Evolutionary conservation across 345 rosid species (phyloP).

Genomic region (Eucalyptus tenuipes): DNA sequence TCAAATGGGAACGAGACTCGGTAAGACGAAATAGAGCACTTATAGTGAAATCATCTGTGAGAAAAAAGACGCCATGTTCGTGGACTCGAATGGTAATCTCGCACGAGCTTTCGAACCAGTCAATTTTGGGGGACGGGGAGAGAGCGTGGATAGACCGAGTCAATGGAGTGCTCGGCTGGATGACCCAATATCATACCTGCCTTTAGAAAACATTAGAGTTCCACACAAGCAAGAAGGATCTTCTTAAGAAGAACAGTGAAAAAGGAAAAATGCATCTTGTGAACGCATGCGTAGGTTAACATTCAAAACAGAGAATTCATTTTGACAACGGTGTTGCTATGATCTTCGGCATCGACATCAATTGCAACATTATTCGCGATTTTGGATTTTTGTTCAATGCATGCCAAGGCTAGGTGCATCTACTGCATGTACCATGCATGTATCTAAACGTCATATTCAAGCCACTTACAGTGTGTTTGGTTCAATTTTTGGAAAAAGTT

Average conservation of each 20-base stretch:
- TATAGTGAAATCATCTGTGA: not conserved
- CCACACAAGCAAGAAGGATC: not conserved
- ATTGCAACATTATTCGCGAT: not conserved
- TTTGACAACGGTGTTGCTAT: not conserved
- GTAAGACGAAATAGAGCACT: not conserved
- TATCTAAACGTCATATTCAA: not conserved
- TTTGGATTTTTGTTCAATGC: not conserved
- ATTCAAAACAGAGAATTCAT: not conserved
- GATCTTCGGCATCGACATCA: not conserved
- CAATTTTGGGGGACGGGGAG: not conserved
- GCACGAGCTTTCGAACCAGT: not conserved
- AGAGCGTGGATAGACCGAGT: not conserved
- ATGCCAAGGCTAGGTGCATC: not conserved
- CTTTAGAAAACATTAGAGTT: not conserved
- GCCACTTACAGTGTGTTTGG: rapidly evolving
- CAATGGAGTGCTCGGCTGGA: not conserved
- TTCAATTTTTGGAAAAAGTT: rapidly evolving
- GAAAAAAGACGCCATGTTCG: not conserved
- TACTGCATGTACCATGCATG: not conserved
- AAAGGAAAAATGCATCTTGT: not conserved
- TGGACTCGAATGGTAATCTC: not conserved
- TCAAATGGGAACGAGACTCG: not conserved
- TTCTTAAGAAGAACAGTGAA: not conserved
- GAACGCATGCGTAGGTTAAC: not conserved
- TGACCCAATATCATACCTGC: not conserved